Percentiles rank a stretch among this genome's conserved stretches.
These are phyloP conservation scores for Protoeuglena noctilucae DNA, from an alignment of 139 green algal genomes.

Conservation along the genomic window DNA sequence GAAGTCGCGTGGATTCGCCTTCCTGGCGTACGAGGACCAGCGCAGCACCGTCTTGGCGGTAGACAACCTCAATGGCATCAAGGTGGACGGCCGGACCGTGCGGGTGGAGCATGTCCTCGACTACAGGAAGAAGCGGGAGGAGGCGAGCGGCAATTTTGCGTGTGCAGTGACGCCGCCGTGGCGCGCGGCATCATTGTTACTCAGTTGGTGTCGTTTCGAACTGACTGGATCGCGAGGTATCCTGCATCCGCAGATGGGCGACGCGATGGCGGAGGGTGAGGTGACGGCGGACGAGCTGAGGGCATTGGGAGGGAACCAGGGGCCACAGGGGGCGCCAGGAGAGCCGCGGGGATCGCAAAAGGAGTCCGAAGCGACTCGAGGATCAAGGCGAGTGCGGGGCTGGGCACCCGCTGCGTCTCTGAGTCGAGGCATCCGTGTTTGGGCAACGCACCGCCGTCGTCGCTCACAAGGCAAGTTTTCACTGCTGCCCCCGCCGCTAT, in stretches of 20 bases:
- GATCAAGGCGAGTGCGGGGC: slow-evolving; percentile 1
- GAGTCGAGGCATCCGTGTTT: not conserved
- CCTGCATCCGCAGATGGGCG: not conserved
- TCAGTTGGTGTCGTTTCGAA: not conserved
- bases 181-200: not conserved
- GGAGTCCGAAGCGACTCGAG: slow-evolving; percentile 6
- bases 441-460: too few species aligned
- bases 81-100: slow-evolving; percentile 60
- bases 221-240: not conserved
- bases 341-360: not conserved
- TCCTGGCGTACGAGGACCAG: slow-evolving; percentile 88
- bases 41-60: slow-evolving; percentile 87
- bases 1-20: slow-evolving; percentile 82
- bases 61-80: slow-evolving; percentile 88
- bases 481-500: too few species aligned
- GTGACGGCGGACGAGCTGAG: not conserved
- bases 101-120: slow-evolving; percentile 91
- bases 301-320: not conserved
- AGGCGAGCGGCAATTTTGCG: slow-evolving; percentile 28
- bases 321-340: slow-evolving; percentile 18
- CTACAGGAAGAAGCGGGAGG: slow-evolving; percentile 72
- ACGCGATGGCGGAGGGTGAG: slow-evolving; percentile 12
- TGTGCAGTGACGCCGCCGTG: not conserved
- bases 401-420: not conserved
- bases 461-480: too few species aligned